Evolutionary conservation across 2,329 filamentous ascomycete species (phyloP).

Genomic region (Pestalotiopsis sp.): DNA sequence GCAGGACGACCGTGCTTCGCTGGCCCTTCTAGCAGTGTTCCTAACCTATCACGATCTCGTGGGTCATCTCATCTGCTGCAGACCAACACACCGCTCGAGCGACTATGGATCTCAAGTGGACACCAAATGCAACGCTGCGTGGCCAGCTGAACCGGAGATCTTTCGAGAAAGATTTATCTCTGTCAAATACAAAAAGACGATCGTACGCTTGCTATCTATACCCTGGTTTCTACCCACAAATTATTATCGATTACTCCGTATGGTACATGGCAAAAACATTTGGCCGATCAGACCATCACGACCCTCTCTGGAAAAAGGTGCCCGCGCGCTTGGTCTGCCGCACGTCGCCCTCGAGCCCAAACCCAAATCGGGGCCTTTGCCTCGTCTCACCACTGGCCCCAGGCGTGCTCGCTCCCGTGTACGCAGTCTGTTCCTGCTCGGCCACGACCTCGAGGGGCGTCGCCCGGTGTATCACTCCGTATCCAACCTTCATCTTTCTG

Average conservation of each 20-base stretch:
- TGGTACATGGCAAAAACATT: neutral
- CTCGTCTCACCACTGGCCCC: conserved; percentile 16
- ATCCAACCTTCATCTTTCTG: conserved; percentile 28
- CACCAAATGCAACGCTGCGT: neutral
- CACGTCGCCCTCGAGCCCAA: conserved; percentile 34
- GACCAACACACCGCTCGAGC: conserved; percentile 1
- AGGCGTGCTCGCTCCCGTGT: conserved; percentile 14
- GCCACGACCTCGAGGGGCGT: conserved; percentile 20
- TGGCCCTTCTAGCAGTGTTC: neutral
- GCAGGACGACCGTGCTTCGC: neutral
- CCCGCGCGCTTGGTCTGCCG: conserved; percentile 25
- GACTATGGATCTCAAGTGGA: neutral
- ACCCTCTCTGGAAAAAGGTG: conserved; percentile 15
- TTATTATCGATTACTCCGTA: neutral
- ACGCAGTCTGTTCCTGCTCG: conserved; percentile 14
- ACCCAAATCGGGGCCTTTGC: conserved; percentile 29
- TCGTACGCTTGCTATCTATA: neutral
- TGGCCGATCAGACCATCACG: neutral
- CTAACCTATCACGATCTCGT: neutral
- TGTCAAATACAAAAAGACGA: neutral
- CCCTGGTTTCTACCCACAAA: neutral
- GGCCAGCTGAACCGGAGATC: neutral
- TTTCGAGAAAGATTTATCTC: neutral
- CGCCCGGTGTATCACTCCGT: conserved; percentile 25
- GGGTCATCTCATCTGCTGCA: neutral